Percentiles rank a stretch among this genome's conserved stretches.
phyloP scores from a whole-genome alignment of 495 filamentous ascomycete species.

The Elasticomyces elasticus region DNA sequence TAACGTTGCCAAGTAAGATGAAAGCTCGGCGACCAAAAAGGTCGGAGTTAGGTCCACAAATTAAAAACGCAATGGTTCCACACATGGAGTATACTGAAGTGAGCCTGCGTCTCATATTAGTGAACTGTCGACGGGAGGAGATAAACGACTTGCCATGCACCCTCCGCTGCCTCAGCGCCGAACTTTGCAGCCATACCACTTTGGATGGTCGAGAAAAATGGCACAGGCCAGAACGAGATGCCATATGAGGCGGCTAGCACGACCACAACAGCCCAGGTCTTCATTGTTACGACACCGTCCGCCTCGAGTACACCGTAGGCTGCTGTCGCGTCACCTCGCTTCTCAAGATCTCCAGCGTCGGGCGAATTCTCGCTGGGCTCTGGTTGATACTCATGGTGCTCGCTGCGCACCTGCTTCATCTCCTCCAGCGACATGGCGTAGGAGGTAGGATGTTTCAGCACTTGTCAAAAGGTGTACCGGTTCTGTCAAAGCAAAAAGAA shows the following conservation, averaged over 20 bases:
- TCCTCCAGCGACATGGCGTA: background rate
- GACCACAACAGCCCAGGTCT: slow-evolving; percentile 14
- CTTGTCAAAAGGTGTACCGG: background rate
- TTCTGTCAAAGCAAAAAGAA: too few relatives aligned
- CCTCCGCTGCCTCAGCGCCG: slow-evolving; percentile 15
- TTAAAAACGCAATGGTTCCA: slow-evolving; percentile 21
- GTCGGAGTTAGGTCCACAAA: slow-evolving; percentile 25
- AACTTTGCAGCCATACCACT: slow-evolving; percentile 24
- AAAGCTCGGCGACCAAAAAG: slow-evolving; percentile 25
- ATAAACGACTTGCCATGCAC: background rate
- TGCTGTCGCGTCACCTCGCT: background rate
- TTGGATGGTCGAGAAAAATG: slow-evolving; percentile 22
- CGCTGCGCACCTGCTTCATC: background rate
- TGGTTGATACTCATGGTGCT: background rate
- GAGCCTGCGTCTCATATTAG: background rate
- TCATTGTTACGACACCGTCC: slow-evolving; percentile 6
- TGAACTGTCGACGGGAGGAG: slow-evolving; percentile 13
- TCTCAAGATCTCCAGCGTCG: background rate
- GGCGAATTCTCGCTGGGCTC: background rate
- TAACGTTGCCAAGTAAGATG: slow-evolving; percentile 22
- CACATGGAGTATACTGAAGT: background rate
- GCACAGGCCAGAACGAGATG: slow-evolving; percentile 32
- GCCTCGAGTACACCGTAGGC: background rate
- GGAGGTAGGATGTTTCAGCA: background rate
- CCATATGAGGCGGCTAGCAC: slow-evolving; percentile 29